phyloP scores from a whole-genome alignment of 805 yeast species.

The Candida railenensis region DNA sequence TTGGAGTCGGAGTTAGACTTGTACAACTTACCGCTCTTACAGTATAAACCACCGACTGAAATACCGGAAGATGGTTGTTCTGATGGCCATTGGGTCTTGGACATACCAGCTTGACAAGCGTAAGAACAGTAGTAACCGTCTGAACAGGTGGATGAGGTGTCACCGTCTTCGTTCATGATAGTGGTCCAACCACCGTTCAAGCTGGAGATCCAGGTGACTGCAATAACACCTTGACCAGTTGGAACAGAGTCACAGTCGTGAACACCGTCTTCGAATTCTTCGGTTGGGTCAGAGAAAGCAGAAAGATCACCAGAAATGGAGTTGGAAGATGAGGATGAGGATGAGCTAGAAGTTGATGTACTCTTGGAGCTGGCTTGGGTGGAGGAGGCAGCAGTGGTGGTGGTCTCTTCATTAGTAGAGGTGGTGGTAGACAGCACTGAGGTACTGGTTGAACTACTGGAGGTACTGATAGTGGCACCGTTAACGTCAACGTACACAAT shows the following conservation, averaged over 20 bases:
- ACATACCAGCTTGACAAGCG: slow-evolving; percentile 98
- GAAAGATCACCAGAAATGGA: slow-evolving; percentile 57
- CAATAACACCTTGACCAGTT: slow-evolving; percentile 78
- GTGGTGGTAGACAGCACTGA: slow-evolving; percentile 12
- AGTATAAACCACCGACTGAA: slow-evolving; percentile 89
- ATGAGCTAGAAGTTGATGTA: slow-evolving; percentile 8
- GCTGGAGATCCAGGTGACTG: slow-evolving; percentile 50
- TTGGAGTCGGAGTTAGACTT: slow-evolving; percentile 66
- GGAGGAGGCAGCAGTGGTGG: slow-evolving; percentile 6
- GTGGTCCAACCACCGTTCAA: slow-evolving; percentile 81
- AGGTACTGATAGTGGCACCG: slow-evolving; percentile 36
- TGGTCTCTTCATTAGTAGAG: slow-evolving; percentile 11
- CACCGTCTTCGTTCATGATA: slow-evolving; percentile 56
- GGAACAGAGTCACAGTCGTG: slow-evolving; percentile 70
- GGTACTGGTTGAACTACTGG: slow-evolving; percentile 12
- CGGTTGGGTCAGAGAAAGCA: slow-evolving; percentile 55
- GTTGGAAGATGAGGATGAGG: slow-evolving; percentile 20
- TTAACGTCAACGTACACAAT: slow-evolving; percentile 32
- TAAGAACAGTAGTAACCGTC: slow-evolving; percentile 96
- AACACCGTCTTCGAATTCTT: slow-evolving; percentile 70
- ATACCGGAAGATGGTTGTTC: slow-evolving; percentile 85
- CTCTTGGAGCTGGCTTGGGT: slow-evolving; percentile 6
- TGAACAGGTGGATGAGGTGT: slow-evolving; percentile 68
- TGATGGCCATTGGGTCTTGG: slow-evolving; percentile 97
- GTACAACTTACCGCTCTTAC: slow-evolving; percentile 83